Percentiles rank a stretch among this genome's conserved stretches.
phyloP scores from a whole-genome alignment of 1,139 yeast genomes.

The Blastobotrys niveus region DNA sequence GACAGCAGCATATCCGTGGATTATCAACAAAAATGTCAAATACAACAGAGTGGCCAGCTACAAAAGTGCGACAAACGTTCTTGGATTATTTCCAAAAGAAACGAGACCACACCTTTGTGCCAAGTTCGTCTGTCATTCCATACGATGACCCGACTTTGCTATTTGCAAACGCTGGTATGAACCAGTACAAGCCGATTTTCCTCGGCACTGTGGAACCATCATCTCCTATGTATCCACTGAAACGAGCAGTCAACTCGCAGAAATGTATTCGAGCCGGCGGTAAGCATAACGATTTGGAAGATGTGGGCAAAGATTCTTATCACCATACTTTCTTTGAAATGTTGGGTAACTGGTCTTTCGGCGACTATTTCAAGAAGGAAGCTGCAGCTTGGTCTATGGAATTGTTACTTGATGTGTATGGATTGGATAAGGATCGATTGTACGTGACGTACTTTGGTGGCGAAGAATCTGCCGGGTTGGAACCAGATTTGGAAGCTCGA shows the following conservation, averaged over 20 bases:
- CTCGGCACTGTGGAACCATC: conserved; percentile 95
- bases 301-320: conserved; percentile 94
- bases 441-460: conserved; percentile 97
- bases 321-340: conserved; percentile 98
- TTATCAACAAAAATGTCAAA: neutral
- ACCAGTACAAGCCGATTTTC: conserved; percentile 95
- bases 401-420: conserved; percentile 75
- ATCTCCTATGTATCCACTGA: conserved; percentile 74
- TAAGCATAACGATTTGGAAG: conserved; percentile 96
- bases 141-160: conserved; percentile 94
- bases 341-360: conserved; percentile 99
- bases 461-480: conserved; percentile 73
- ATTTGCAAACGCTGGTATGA: conserved; percentile 98
- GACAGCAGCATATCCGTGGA: neutral
- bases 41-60: conserved; percentile 12
- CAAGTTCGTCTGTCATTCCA: conserved; percentile 93
- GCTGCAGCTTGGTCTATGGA: conserved; percentile 91
- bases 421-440: conserved; percentile 68
- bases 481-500: conserved; percentile 91
- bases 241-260: conserved; percentile 91
- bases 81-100: conserved; percentile 67
- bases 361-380: conserved; percentile 94
- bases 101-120: conserved; percentile 69
- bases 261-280: conserved; percentile 99
- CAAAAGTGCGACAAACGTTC: conserved; percentile 75